Evolutionary conservation across 2,329 filamentous ascomycete species (phyloP).

Genomic region (Diaporthe nobilis): DNA sequence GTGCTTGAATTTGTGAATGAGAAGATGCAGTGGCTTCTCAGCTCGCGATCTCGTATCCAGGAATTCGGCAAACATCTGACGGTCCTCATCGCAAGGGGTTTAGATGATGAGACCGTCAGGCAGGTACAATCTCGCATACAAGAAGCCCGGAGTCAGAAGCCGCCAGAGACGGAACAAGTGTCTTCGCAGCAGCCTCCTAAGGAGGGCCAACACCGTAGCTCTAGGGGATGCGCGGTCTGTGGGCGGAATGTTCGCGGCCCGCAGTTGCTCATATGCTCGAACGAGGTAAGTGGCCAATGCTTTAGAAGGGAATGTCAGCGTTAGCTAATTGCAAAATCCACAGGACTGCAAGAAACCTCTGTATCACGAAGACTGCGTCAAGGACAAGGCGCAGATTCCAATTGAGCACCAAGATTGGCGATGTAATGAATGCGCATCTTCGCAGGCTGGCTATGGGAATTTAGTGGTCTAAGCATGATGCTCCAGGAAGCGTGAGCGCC

Average conservation of each 20-base stretch:
- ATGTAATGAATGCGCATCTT: constrained; percentile 57
- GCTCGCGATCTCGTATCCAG: constrained; percentile 60
- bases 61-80: constrained; percentile 70
- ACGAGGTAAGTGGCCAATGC: constrained; percentile 55
- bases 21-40: constrained; percentile 67
- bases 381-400: constrained; percentile 52
- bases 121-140: constrained; percentile 61
- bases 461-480: neutral
- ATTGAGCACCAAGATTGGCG: constrained; percentile 57
- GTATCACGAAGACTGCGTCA: constrained; percentile 65
- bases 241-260: constrained; percentile 63
- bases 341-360: constrained; percentile 60
- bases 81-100: constrained; percentile 64
- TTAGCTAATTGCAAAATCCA: constrained; percentile 33
- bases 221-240: constrained; percentile 63
- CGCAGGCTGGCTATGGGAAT: neutral
- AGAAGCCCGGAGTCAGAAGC: constrained; percentile 54
- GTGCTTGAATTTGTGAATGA: constrained; percentile 67
- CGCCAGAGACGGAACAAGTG: constrained; percentile 45
- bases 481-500: neutral
- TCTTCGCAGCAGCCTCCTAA: constrained; percentile 48
- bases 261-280: constrained; percentile 63
- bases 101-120: constrained; percentile 60
- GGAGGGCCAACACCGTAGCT: constrained; percentile 56
- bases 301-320: constrained; percentile 37